Percentiles rank a stretch among this genome's conserved stretches.
Conservation (phyloP, 148 eudicot species). For the Fallopia convolvulus region DNA sequence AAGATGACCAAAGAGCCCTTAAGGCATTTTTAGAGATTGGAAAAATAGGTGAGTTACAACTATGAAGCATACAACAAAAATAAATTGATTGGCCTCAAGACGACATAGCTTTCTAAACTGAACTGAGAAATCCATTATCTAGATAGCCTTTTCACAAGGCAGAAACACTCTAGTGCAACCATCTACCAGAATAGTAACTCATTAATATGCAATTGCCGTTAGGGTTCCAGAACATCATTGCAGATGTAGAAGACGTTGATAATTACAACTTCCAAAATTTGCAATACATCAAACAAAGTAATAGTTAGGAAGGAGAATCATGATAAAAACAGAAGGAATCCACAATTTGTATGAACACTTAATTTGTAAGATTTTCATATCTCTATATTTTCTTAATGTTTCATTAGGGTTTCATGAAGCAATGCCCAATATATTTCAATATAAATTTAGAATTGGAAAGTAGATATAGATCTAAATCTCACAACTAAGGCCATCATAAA, state of each 20-base stretch:
- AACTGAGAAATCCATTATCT: conserved; percentile 33
- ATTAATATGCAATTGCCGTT: not conserved
- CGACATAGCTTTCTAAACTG: conserved; percentile 39
- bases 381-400: not conserved
- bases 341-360: not conserved
- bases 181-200: not conserved
- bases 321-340: not conserved
- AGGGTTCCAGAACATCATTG: not conserved
- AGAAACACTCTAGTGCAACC: not conserved
- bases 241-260: not conserved
- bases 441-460: not conserved
- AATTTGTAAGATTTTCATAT: not conserved
- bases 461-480: not conserved
- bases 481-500: not conserved
- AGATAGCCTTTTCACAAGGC: not conserved
- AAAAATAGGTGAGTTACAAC: conserved; percentile 58
- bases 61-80: conserved; percentile 46
- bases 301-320: not conserved
- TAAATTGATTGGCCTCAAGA: conserved; percentile 43
- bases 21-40: conserved; percentile 64
- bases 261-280: not conserved
- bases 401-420: not conserved
- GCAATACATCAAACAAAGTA: not conserved
- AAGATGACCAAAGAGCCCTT: conserved; percentile 43
- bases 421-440: not conserved